A percentile compares a stretch with the other conserved stretches of the same genome.
Evolutionary conservation across 1,284 basidiomycete genomes (phyloP).

Genomic region (Cryptococcus sp.): DNA sequence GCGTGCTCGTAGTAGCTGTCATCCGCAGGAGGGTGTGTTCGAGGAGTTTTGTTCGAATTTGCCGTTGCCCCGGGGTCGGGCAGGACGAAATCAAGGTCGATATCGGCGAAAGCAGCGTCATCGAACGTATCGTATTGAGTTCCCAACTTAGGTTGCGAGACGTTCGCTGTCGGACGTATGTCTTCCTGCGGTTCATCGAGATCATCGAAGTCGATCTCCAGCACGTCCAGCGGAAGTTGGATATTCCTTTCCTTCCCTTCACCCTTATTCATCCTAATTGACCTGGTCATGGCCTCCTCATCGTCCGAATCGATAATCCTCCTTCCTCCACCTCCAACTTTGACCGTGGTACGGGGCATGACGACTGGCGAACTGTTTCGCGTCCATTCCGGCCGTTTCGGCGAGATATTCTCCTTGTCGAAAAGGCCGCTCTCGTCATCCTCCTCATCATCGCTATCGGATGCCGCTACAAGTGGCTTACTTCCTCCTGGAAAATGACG

Average conservation of each 20-base stretch:
- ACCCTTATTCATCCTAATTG: neutral
- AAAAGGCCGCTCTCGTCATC: neutral
- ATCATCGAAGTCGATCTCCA: neutral
- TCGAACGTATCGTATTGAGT: slow-evolving; percentile 7
- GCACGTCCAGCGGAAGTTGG: neutral
- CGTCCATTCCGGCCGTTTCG: too few species aligned
- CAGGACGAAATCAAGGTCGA: slow-evolving; percentile 1
- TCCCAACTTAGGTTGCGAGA: too few species aligned
- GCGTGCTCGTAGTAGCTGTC: too few species aligned
- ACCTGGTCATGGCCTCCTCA: slow-evolving; percentile 5
- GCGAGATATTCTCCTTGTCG: too few species aligned
- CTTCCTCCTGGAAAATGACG: neutral
- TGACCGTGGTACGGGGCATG: too few species aligned
- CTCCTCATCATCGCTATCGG: slow-evolving; percentile 1
- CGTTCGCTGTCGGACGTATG: neutral
- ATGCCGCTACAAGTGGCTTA: neutral
- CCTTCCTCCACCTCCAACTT: neutral
- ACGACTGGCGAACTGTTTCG: too few species aligned
- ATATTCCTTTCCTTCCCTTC: slow-evolving; percentile 4
- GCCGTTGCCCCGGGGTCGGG: too few species aligned
- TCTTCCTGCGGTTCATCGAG: neutral
- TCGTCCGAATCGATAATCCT: slow-evolving; percentile 10
- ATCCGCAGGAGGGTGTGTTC: too few species aligned
- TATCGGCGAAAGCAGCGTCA: slow-evolving; percentile 14
- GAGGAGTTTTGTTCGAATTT: too few species aligned